Evolutionary conservation across 352 stramenopile genomes (phyloP).

Genomic region (Aphanomyces invadans): DNA sequence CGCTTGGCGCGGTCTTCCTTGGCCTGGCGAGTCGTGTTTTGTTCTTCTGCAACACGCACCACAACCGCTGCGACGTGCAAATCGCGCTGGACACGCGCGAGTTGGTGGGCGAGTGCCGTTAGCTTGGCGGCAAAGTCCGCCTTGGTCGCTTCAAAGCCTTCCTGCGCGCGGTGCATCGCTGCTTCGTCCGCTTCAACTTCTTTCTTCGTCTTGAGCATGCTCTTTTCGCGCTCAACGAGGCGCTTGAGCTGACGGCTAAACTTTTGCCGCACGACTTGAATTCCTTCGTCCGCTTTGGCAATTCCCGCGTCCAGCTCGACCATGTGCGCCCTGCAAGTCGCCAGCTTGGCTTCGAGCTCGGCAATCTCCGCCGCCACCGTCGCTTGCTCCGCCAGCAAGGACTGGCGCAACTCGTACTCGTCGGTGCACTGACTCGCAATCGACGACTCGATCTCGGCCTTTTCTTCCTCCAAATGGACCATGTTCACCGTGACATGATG

Average conservation of each 20-base stretch:
- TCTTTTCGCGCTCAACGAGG: conserved; percentile 62
- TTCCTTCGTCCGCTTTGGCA: conserved; percentile 63
- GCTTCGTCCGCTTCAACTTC: conserved; percentile 65
- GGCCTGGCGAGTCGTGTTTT: conserved; percentile 61
- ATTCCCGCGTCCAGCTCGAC: conserved; percentile 56
- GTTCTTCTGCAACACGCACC: conserved; percentile 54
- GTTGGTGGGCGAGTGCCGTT: conserved; percentile 48
- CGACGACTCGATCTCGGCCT: conserved; percentile 64
- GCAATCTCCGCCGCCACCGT: conserved; percentile 62
- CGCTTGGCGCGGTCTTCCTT: conserved; percentile 64
- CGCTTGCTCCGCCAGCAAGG: conserved; percentile 49
- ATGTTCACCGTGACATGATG: conserved; percentile 67
- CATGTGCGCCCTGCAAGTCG: conserved; percentile 48
- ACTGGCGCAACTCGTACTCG: conserved; percentile 44
- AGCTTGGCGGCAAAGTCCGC: conserved; percentile 45
- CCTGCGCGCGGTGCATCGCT: conserved; percentile 47
- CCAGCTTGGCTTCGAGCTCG: conserved; percentile 60
- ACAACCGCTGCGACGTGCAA: conserved; percentile 59
- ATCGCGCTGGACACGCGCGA: conserved; percentile 53
- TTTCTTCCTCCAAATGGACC: conserved; percentile 58
- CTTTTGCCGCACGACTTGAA: conserved; percentile 57
- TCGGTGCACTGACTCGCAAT: conserved; percentile 68
- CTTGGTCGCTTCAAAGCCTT: conserved; percentile 47
- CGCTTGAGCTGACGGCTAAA: conserved; percentile 77
- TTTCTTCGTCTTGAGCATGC: conserved; percentile 59